Evolutionary conservation across 495 filamentous ascomycete species (phyloP).

Genomic region (Thozetella sp.): DNA sequence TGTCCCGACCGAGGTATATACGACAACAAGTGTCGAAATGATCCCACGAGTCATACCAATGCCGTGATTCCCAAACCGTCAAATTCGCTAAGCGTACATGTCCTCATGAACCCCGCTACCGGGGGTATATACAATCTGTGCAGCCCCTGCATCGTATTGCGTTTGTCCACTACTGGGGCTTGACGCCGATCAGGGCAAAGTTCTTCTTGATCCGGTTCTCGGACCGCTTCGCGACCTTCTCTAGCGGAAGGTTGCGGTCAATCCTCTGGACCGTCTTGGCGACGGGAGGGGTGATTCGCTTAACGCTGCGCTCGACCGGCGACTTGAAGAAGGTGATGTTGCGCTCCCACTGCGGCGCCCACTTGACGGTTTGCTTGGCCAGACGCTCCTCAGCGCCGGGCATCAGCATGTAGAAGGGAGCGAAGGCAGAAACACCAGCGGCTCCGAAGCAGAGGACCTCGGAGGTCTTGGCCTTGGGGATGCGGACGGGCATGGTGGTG

Average conservation of each 20-base stretch:
- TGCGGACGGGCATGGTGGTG: slow-evolving; percentile 45
- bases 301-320: slow-evolving; percentile 41
- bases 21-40: background rate
- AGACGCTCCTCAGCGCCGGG: slow-evolving; percentile 47
- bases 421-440: slow-evolving; percentile 41
- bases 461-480: slow-evolving; percentile 36
- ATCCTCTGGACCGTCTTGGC: slow-evolving; percentile 37
- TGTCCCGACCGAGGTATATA: background rate
- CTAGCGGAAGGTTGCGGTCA: slow-evolving; percentile 40
- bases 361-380: slow-evolving; percentile 39
- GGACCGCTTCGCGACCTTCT: slow-evolving; percentile 41
- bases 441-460: slow-evolving; percentile 43
- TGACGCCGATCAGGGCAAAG: slow-evolving; percentile 28
- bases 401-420: slow-evolving; percentile 48
- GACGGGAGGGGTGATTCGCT: slow-evolving; percentile 39
- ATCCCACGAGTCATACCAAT: background rate
- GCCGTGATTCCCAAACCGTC: background rate
- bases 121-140: background rate
- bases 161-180: slow-evolving; percentile 8
- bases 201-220: slow-evolving; percentile 40
- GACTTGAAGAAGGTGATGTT: slow-evolving; percentile 46
- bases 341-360: slow-evolving; percentile 52
- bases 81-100: background rate
- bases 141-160: too few relatives aligned
- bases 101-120: background rate